phyloP scores from a whole-genome alignment of 176 grass and related monocot species.

The Canna indica region DNA sequence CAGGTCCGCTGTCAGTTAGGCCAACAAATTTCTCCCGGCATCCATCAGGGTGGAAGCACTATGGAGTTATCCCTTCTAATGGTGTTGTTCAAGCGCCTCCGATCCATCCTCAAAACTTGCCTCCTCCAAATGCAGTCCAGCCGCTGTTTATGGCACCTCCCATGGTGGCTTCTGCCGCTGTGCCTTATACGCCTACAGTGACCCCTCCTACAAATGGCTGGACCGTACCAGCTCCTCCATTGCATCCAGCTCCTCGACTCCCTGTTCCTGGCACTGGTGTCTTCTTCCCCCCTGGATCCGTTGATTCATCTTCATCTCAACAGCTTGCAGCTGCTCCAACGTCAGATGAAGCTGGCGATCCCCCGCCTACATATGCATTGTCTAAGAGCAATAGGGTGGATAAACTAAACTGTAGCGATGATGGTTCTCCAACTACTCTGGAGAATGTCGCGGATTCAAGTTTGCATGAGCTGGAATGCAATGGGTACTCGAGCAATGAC shows the following conservation, averaged over 20 bases:
- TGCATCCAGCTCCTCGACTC: conserved; percentile 28
- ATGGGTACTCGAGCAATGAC: not conserved
- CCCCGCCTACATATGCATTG: conserved; percentile 14
- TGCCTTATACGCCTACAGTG: conserved; percentile 7
- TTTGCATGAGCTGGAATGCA: not conserved
- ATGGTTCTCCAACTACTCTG: not conserved
- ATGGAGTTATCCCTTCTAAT: conserved; percentile 26
- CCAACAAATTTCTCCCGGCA: conserved; percentile 26
- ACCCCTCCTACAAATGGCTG: conserved; percentile 16
- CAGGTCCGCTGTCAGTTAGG: conserved; percentile 37
- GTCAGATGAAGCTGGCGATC: conserved; percentile 18
- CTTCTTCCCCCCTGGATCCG: conserved; percentile 60
- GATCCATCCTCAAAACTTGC: not conserved
- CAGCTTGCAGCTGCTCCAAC: conserved; percentile 28
- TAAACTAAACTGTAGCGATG: conserved; percentile 3
- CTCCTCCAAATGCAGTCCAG: conserved; percentile 16
- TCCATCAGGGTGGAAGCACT: conserved; percentile 36
- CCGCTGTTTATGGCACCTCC: conserved; percentile 47
- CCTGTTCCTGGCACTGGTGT: conserved; percentile 76
- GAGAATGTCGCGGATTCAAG: not conserved
- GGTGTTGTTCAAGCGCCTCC: conserved; percentile 16
- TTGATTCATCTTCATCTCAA: conserved; percentile 29
- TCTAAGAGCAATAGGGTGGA: conserved; percentile 17
- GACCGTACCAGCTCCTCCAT: conserved; percentile 36
- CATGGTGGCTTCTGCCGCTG: conserved; percentile 23